A percentile compares a stretch with the other conserved stretches of the same genome.
These are phyloP conservation scores for Lentinula novae-zelandiae DNA, from an alignment of 1,284 basidiomycete genomes.

Conservation along the genomic window DNA sequence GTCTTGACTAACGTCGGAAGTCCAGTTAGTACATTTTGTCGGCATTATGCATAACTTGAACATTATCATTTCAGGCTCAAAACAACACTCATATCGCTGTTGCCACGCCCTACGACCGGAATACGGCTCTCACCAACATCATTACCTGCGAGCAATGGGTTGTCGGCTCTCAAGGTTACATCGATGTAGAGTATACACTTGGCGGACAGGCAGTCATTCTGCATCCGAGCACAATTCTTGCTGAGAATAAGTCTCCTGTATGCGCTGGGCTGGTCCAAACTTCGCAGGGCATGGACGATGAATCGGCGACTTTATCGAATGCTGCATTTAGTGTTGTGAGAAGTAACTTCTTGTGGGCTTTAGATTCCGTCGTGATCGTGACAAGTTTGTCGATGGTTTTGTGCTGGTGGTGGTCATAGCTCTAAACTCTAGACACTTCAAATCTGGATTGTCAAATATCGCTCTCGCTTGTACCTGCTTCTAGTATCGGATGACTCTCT, in stretches of 20 bases:
- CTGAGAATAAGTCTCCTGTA: not conserved
- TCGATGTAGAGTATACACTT: slow-evolving; percentile 54
- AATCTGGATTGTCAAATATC: not conserved
- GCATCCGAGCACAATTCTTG: slow-evolving; percentile 28
- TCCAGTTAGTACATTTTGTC: slow-evolving; percentile 41
- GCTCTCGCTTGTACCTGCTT: not conserved
- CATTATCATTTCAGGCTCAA: slow-evolving; percentile 39
- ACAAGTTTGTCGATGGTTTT: not conserved
- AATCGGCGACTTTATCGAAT: not conserved
- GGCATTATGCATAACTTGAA: not conserved
- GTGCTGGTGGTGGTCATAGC: not conserved
- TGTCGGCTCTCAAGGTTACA: slow-evolving; percentile 57
- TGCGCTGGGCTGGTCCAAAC: slow-evolving; percentile 6
- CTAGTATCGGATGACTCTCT: not conserved
- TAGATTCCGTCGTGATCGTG: not conserved
- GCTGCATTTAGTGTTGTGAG: not conserved
- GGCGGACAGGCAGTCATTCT: slow-evolving; percentile 60
- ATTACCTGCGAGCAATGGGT: slow-evolving; percentile 61
- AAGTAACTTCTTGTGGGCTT: not conserved
- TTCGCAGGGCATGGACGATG: not conserved
- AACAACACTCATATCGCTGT: slow-evolving; percentile 51
- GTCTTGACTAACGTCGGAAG: slow-evolving; percentile 78
- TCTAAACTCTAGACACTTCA: not conserved
- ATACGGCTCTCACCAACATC: slow-evolving; percentile 49
- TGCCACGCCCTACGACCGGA: slow-evolving; percentile 45